Base-by-base conservation (phyloP, 2,329 filamentous ascomycete species). In the Penicillium thymicola region DNA sequence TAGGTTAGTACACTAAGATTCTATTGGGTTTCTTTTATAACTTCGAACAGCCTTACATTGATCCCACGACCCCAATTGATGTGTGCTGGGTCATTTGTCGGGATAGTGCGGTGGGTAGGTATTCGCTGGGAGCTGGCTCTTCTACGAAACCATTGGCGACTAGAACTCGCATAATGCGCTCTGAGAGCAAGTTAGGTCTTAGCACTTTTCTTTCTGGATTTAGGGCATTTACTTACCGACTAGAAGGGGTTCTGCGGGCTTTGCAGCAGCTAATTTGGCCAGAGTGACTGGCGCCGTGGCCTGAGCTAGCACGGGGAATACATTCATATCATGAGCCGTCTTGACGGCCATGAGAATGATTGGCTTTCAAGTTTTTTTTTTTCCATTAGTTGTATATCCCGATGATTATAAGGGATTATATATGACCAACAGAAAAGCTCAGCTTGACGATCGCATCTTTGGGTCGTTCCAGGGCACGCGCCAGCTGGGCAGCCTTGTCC, bases 161-260 rank as follows among this genome's bases (percentile, higher is more conserved):
- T 8, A 66, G 44, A 23, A 67, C 46, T 25, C 65, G 60, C 63
- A 67, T 59, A 5, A 67, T 65, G 1, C 65, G 63, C 34, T 65
- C 65, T 67, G 30, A 7, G 8, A 11, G 7, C 10, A 7, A 11
- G n/a, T 41, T 41, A 32, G 32, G 18, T 37, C 3, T 28, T 4
- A 28, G 14, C 6, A 1, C 14, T 23, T 48, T 48, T 37, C 2
- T 16, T 7, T 8, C 32, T 5, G 1, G 7, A n/a, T 23, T 3
- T 4, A 0, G 0, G 16, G 2, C 7, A 7, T 34, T 25, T 3
- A 59, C 62, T 50, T 5, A 63, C 65, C 65, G 11, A 68, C 65
- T 16, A 68, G 41, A 1, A 67, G 40, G 7, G 63, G 62, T 50
- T 68, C 62, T 2, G 65, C 65, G 1, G 60, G 54, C 36, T 67